phyloP scores from a whole-genome alignment of 164 flowering plant species.

The Magnolia officinalis region DNA sequence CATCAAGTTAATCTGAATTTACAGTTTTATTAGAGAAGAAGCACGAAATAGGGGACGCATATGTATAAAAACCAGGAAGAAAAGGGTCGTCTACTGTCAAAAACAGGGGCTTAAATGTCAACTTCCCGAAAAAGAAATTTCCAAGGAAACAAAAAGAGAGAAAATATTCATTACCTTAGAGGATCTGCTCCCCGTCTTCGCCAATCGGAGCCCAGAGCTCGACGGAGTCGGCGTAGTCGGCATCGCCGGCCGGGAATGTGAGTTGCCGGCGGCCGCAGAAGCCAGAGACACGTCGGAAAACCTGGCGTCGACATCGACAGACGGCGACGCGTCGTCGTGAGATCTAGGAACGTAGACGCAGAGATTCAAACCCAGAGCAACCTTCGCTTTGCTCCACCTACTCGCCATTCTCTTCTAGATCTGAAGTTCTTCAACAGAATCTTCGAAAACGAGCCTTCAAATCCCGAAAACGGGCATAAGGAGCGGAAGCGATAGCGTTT shows the following conservation, averaged over 20 bases:
- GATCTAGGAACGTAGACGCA: constrained; percentile 60
- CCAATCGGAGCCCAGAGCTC: constrained; percentile 45
- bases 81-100: neutral
- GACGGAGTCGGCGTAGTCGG: constrained; percentile 28
- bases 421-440: neutral
- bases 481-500: neutral
- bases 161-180: constrained; percentile 47
- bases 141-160: neutral
- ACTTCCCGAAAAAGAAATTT: neutral
- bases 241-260: neutral
- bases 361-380: constrained; percentile 54
- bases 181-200: constrained; percentile 53
- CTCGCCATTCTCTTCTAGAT: constrained; percentile 49
- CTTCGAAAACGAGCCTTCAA: neutral
- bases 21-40: too few species aligned
- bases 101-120: neutral
- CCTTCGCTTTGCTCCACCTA: constrained; percentile 81
- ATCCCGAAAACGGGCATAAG: neutral
- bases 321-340: constrained; percentile 27
- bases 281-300: constrained; percentile 34
- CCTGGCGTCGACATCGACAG: constrained; percentile 15
- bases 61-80: neutral
- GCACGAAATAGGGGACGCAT: too few species aligned
- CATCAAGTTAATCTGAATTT: too few species aligned
- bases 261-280: constrained; percentile 35